Conservation (phyloP, 192 early-diverging fungal genomes). For the Backusella tarrabulga region DNA sequence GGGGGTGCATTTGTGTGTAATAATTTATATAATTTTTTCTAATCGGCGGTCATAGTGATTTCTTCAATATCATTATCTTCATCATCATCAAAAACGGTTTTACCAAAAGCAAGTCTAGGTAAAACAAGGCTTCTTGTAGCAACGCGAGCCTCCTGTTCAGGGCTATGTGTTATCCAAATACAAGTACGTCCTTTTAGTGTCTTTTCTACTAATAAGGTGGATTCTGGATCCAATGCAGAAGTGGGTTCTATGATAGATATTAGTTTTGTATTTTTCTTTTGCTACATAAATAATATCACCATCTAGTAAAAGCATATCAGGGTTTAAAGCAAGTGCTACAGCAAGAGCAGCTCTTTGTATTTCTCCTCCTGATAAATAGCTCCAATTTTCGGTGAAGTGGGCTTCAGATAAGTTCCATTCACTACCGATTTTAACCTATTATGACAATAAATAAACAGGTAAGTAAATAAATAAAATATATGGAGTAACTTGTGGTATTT, state of each 20-base stretch:
- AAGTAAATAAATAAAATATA: background rate
- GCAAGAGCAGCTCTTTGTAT: constrained; percentile 80
- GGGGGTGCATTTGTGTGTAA: background rate
- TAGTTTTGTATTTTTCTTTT: background rate
- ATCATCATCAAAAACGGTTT: background rate
- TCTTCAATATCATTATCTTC: background rate
- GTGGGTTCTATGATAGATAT: constrained; percentile 64
- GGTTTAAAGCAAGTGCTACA: constrained; percentile 73
- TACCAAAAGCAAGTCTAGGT: background rate
- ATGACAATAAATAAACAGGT: background rate
- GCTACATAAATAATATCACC: constrained; percentile 38
- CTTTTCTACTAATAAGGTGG: constrained; percentile 70
- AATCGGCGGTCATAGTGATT: background rate
- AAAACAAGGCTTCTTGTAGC: constrained; percentile 31
- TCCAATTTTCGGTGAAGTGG: constrained; percentile 75
- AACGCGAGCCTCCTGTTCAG: constrained; percentile 62
- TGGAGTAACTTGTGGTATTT: background rate
- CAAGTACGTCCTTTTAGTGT: constrained; percentile 64
- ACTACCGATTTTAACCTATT: constrained; percentile 53
- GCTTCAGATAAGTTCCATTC: constrained; percentile 69
- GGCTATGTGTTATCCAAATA: constrained; percentile 82
- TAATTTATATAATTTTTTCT: background rate
- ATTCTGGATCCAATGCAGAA: constrained; percentile 75
- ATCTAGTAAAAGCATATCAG: constrained; percentile 78
- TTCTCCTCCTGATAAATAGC: constrained; percentile 81